These are phyloP conservation scores for Trichocladium antarcticum DNA, from an alignment of 495 filamentous ascomycete species.

Conservation along the genomic window DNA sequence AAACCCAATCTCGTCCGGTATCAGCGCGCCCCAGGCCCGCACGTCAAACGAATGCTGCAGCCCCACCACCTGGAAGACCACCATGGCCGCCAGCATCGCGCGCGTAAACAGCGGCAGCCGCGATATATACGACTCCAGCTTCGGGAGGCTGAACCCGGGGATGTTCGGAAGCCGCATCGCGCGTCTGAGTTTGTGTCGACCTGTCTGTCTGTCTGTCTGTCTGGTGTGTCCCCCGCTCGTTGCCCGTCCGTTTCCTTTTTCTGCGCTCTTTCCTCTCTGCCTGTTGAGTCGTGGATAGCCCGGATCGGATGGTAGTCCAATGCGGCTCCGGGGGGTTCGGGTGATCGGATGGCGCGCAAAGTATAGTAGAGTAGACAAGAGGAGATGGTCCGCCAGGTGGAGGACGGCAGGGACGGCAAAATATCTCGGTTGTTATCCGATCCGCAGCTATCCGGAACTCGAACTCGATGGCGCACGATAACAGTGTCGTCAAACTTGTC, in stretches of 20 bases:
- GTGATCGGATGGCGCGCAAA: too few species aligned
- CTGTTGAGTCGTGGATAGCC: background rate
- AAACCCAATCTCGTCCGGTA: constrained; percentile 62
- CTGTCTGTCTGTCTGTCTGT: background rate
- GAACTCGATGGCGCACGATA: too few species aligned
- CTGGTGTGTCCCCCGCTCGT: background rate
- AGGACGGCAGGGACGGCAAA: too few species aligned
- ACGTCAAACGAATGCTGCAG: constrained; percentile 58
- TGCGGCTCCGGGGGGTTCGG: too few species aligned
- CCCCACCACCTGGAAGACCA: constrained; percentile 55
- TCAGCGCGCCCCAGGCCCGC: constrained; percentile 62
- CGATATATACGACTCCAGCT: constrained; percentile 55
- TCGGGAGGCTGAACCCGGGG: constrained; percentile 28
- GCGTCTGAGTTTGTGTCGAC: background rate
- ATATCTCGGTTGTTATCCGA: too few species aligned
- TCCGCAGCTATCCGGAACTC: too few species aligned
- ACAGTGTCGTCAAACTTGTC: too few species aligned
- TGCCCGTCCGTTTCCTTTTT: background rate
- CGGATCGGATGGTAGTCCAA: too few species aligned
- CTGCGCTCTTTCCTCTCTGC: background rate
- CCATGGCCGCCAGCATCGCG: constrained; percentile 54
- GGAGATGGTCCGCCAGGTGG: too few species aligned
- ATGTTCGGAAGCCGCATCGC: constrained; percentile 14
- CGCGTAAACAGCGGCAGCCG: constrained; percentile 85
- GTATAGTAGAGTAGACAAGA: too few species aligned